phyloP scores from a whole-genome alignment of 768 basidiomycete genomes.

The Macrolepiota dolichaula region DNA sequence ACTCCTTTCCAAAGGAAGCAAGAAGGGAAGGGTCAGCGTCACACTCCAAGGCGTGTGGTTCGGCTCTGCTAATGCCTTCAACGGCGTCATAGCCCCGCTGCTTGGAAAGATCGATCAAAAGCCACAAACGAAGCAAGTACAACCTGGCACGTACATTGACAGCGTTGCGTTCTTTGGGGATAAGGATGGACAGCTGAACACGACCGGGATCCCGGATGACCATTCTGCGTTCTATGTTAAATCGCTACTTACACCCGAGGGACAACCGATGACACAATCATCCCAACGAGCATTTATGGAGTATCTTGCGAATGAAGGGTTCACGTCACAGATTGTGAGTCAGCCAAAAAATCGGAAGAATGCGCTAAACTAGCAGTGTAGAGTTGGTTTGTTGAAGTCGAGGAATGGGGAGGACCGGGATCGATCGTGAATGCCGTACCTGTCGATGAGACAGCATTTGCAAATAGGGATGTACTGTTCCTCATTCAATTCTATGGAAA shows the following conservation, averaged over 20 bases:
- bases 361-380: background rate
- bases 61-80: conserved; percentile 23
- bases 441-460: conserved; percentile 40
- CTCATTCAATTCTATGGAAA: conserved; percentile 51
- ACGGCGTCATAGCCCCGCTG: conserved; percentile 29
- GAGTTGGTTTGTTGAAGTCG: conserved; percentile 33
- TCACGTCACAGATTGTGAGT: background rate
- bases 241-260: conserved; percentile 14
- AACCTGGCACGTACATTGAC: conserved; percentile 7
- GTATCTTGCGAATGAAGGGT: conserved; percentile 12
- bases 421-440: conserved; percentile 43
- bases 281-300: background rate
- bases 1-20: conserved; percentile 26
- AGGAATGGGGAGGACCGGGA: conserved; percentile 41
- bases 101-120: conserved; percentile 20
- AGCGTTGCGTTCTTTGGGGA: conserved; percentile 11
- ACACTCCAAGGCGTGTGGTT: conserved; percentile 36
- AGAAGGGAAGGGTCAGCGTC: conserved; percentile 26
- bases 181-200: conserved; percentile 11
- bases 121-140: background rate
- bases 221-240: conserved; percentile 18
- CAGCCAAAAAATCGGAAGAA: background rate
- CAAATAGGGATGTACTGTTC: conserved; percentile 39
- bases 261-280: conserved; percentile 12
- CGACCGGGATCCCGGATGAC: conserved; percentile 9